phyloP scores from a whole-genome alignment of 805 yeast genomes.

The Sugiyamaella marilandica region DNA sequence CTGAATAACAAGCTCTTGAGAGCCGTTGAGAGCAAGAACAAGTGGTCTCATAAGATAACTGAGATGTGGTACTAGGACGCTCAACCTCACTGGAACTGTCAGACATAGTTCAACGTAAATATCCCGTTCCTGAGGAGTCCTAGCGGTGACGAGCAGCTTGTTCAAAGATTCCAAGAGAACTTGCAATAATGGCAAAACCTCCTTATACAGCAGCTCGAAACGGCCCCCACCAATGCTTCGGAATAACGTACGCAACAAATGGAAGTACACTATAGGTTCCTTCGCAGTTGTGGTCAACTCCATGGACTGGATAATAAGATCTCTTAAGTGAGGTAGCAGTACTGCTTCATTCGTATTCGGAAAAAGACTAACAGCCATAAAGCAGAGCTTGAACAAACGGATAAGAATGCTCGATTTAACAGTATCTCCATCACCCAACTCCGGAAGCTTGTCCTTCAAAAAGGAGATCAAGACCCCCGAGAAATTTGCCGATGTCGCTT shows the following conservation, averaged over 20 bases:
- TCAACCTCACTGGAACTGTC: conserved; percentile 91
- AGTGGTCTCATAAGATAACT: conserved; percentile 85
- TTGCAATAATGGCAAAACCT: conserved; percentile 86
- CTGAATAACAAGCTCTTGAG: conserved; percentile 88
- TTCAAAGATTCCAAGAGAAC: conserved; percentile 81
- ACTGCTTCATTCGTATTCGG: conserved; percentile 83
- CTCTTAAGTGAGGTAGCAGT: conserved; percentile 79
- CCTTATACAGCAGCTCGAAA: conserved; percentile 87
- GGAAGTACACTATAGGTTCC: conserved; percentile 87
- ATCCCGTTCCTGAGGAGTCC: conserved; percentile 86
- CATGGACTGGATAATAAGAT: conserved; percentile 74
- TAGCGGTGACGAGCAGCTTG: conserved; percentile 72
- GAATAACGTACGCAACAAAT: conserved; percentile 80
- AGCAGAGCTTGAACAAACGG: conserved; percentile 83
- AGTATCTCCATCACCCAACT: conserved; percentile 75
- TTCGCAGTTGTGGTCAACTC: conserved; percentile 76
- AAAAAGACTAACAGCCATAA: conserved; percentile 91
- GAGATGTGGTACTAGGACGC: conserved; percentile 89
- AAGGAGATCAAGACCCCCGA: conserved; percentile 78
- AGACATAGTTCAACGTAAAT: conserved; percentile 91
- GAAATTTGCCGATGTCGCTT: conserved; percentile 88
- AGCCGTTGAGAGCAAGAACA: conserved; percentile 83
- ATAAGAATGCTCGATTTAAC: conserved; percentile 75
- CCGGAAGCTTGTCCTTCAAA: conserved; percentile 64
- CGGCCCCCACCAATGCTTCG: conserved; percentile 96